Conservation (phyloP, 179 eudicot genomes). For the Silene coronaria region DNA sequence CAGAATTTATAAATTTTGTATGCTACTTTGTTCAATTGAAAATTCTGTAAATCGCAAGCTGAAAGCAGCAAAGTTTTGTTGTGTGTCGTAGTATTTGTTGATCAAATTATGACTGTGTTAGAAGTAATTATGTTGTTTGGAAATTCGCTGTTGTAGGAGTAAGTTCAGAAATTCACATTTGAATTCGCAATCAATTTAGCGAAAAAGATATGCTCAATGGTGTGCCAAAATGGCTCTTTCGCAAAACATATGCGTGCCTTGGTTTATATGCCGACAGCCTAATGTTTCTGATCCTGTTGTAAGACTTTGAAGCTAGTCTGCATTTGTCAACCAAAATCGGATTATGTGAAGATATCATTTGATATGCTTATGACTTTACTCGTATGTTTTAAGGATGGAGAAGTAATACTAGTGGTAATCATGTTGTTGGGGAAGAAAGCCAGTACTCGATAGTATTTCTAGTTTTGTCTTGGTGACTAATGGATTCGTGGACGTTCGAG, state of each 20-base stretch:
- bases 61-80: not conserved
- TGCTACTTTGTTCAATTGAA: not conserved
- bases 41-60: not conserved
- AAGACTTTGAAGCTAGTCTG: constrained; percentile 27
- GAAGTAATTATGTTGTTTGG: too few relatives aligned
- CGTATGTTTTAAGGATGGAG: too few relatives aligned
- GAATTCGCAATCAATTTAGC: not conserved
- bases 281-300: constrained; percentile 89
- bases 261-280: constrained; percentile 95
- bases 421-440: too few relatives aligned
- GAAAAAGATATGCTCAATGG: constrained; percentile 78
- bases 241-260: constrained; percentile 83
- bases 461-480: too few relatives aligned
- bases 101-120: too few relatives aligned
- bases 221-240: constrained; percentile 89
- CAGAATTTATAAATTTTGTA: not conserved
- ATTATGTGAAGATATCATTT: too few relatives aligned
- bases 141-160: not conserved
- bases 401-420: too few relatives aligned
- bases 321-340: too few relatives aligned
- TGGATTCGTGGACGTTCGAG: too few relatives aligned
- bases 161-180: not conserved
- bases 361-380: too few relatives aligned
- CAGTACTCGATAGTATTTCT: too few relatives aligned
- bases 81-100: too few relatives aligned